Conservation (phyloP, 768 basidiomycete genomes). For the Pleurotus salmoneostramineus region DNA sequence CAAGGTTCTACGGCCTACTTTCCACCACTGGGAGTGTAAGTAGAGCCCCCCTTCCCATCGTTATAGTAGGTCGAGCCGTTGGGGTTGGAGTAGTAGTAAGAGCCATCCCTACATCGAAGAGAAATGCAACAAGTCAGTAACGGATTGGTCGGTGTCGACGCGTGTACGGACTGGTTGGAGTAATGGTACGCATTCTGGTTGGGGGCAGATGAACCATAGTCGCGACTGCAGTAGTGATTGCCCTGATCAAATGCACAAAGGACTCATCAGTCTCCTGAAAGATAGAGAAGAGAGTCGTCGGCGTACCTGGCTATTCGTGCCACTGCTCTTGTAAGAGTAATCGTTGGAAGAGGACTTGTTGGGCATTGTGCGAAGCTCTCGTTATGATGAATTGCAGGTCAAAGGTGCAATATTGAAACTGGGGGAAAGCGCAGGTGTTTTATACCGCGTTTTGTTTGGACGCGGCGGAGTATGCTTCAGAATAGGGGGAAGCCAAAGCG, state of each 20-base stretch:
- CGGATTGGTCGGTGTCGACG: background rate
- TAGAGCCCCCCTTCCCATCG: constrained; percentile 38
- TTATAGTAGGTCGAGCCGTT: constrained; percentile 61
- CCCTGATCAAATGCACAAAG: constrained; percentile 31
- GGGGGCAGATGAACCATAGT: constrained; percentile 25
- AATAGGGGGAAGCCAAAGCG: background rate
- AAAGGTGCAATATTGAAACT: background rate
- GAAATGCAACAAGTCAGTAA: background rate
- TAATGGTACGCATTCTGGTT: constrained; percentile 54
- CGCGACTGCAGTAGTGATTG: constrained; percentile 57
- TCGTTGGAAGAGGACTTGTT: constrained; percentile 18
- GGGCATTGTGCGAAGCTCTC: constrained; percentile 12
- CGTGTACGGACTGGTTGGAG: constrained; percentile 44
- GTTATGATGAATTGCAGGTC: background rate
- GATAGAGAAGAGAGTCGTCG: background rate
- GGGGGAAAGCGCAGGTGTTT: background rate
- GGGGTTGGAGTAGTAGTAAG: constrained; percentile 62
- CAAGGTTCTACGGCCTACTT: background rate
- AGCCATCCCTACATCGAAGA: constrained; percentile 35
- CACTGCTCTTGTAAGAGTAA: constrained; percentile 41
- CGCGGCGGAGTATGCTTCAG: background rate
- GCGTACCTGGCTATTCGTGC: constrained; percentile 50
- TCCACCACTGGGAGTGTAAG: constrained; percentile 43
- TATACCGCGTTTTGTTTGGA: background rate
- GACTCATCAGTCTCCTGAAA: background rate